These are phyloP conservation scores for Botryotinia convoluta DNA, from an alignment of 2,329 filamentous ascomycete species.

Conservation along the genomic window DNA sequence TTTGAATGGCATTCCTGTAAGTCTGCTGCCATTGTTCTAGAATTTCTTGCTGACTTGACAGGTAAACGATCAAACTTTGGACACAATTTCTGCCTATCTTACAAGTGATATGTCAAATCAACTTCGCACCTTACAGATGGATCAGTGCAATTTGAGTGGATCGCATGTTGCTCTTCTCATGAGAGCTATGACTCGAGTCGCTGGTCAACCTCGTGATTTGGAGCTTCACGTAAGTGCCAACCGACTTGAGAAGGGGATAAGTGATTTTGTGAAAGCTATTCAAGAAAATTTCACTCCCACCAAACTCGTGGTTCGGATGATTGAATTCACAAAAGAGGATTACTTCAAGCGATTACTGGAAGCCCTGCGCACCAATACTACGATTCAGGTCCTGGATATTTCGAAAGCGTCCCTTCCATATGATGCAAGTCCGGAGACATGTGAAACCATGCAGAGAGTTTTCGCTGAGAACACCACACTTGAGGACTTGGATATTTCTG, in stretches of 20 bases:
- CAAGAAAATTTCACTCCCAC: constrained; percentile 54
- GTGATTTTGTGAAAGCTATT: constrained; percentile 52
- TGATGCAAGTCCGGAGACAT: constrained; percentile 66
- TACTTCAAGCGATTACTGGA: constrained; percentile 59
- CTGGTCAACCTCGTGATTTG: constrained; percentile 52
- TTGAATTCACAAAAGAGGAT: constrained; percentile 52
- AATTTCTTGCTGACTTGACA: constrained; percentile 32
- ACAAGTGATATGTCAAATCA: constrained; percentile 57
- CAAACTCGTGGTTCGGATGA: constrained; percentile 63
- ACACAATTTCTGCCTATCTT: constrained; percentile 64
- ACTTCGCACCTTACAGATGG: constrained; percentile 60
- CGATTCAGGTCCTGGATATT: constrained; percentile 63
- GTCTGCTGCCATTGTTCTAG: constrained; percentile 11
- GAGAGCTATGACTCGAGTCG: constrained; percentile 55
- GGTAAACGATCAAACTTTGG: constrained; percentile 61
- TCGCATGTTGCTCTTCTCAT: constrained; percentile 63
- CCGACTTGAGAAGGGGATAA: constrained; percentile 49
- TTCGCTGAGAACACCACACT: constrained; percentile 66
- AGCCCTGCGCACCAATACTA: constrained; percentile 60
- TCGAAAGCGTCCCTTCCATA: constrained; percentile 68
- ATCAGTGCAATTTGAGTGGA: constrained; percentile 65
- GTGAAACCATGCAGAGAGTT: constrained; percentile 59
- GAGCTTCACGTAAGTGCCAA: constrained; percentile 64
- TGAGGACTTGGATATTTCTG: constrained; percentile 66
- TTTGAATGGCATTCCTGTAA: constrained; percentile 58